Evolutionary conservation across 345 rosid species (phyloP).

Genomic region (Heritiera fomes): DNA sequence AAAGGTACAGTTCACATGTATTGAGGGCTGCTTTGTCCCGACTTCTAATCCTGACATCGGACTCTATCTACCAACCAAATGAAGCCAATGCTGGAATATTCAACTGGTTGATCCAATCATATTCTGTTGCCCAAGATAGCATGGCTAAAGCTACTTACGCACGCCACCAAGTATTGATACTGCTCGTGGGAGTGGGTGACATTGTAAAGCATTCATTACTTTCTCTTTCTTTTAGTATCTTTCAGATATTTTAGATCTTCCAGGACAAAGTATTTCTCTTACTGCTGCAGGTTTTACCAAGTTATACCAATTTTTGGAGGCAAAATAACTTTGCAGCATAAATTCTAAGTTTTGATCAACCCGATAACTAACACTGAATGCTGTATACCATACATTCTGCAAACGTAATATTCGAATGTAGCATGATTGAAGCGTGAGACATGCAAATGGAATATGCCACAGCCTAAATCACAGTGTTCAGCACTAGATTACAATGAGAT

Average conservation of each 20-base stretch:
- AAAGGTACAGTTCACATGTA: not conserved
- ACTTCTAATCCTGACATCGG: not conserved
- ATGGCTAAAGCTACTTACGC: not conserved
- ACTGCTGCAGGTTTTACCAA: not conserved
- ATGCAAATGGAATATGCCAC: not conserved
- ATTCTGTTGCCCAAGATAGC: not conserved
- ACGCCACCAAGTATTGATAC: not conserved
- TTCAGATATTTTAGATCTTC: not conserved
- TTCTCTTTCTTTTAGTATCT: not conserved
- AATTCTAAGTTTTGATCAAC: not conserved
- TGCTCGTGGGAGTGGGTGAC: not conserved
- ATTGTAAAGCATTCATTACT: not conserved
- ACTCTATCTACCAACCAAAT: slow-evolving; percentile 1
- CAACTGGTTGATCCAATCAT: not conserved
- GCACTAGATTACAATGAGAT: not conserved
- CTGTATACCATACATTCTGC: not conserved
- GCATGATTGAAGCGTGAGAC: not conserved
- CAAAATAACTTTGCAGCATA: not conserved
- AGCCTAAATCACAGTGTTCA: not conserved
- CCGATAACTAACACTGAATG: not conserved
- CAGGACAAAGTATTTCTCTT: not conserved
- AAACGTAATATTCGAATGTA: not conserved
- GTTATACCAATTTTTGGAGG: too few relatives aligned
- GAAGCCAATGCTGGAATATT: not conserved
- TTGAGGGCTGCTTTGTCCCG: not conserved